Conservation (phyloP, 495 filamentous ascomycete species). For the Daldinia grandis region DNA sequence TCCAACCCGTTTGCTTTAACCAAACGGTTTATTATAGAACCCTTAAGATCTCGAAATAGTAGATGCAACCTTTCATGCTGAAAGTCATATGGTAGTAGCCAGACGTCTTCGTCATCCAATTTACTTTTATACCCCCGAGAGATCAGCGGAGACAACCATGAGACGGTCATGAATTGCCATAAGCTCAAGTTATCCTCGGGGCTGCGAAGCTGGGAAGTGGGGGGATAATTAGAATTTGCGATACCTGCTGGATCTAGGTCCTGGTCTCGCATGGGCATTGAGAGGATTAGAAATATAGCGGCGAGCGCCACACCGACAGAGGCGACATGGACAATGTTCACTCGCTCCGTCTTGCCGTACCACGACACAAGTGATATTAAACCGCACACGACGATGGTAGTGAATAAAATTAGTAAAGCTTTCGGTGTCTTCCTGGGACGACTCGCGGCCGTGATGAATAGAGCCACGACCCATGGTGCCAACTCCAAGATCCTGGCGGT, state of each 20-base stretch:
- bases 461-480: slow-evolving; percentile 53
- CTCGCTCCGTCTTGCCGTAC: slow-evolving; percentile 33
- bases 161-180: slow-evolving; percentile 84
- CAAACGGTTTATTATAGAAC: slow-evolving; percentile 73
- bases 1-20: slow-evolving; percentile 78
- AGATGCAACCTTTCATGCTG: slow-evolving; percentile 76
- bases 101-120: slow-evolving; percentile 80
- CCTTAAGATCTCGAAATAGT: slow-evolving; percentile 74
- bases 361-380: slow-evolving; percentile 50
- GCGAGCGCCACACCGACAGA: slow-evolving; percentile 53
- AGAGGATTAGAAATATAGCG: slow-evolving; percentile 63
- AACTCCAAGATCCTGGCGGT: slow-evolving; percentile 32
- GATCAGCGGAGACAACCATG: slow-evolving; percentile 82
- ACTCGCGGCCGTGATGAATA: slow-evolving; percentile 56
- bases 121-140: slow-evolving; percentile 65
- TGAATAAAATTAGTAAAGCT: slow-evolving; percentile 52
- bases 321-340: slow-evolving; percentile 52
- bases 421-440: slow-evolving; percentile 59
- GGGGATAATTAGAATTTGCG: slow-evolving; percentile 62
- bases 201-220: slow-evolving; percentile 69
- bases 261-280: slow-evolving; percentile 77
- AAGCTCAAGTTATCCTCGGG: slow-evolving; percentile 83
- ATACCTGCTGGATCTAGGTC: slow-evolving; percentile 67
- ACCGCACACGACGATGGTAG: slow-evolving; percentile 46
- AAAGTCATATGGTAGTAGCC: slow-evolving; percentile 77